Evolutionary conservation across 108 stramenopile species (phyloP), one percentile per base, ranked within the genome.

Genomic region (Epipyxis sp.): DNA sequence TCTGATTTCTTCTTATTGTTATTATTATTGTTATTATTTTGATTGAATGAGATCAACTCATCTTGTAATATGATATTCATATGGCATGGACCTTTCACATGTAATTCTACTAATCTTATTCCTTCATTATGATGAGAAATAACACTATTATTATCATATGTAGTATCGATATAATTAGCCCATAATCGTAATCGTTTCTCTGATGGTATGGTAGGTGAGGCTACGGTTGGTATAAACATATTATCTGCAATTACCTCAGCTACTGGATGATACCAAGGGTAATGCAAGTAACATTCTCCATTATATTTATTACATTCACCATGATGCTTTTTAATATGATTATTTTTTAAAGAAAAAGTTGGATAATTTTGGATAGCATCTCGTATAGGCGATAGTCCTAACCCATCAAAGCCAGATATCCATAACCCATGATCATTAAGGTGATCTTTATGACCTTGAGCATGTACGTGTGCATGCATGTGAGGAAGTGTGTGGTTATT

Each of bases 211-310:
- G 13, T 6, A 20, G 46, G 46, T 50, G 46, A 6, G 46, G 46
- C 6, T 6, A 13, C 13, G 20, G 20, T 6, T 20, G 46, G 46
- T 13, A 50, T 6, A 50, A 13, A 50, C 20, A 50, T 20, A 50
- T 20, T 20, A 20, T 67, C 13, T 20, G 13, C 20, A 6, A 67
- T 13, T 6, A 20, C 65, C 6, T 67, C 65, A 67, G 65, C 13
- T 13, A 67, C 65, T 13, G 65, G 65, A 43, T 13, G 20, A 20
- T 42, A 39, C 65, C 65, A 67, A 39, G 65, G 65, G 20, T 13
- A 43, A 20, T 6, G 20, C 13, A 67, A 67, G 20, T 13, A 67
- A 67, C 65, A 67, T 13, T 67, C 65, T 13, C 65, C 65, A 42
- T 42, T 67, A 6, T 20, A 39, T 20, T 13, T 67, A 20, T 6